Evolutionary conservation across 1,139 yeast species (phyloP), one percentile per base, ranked within the genome.

Genomic region (Kurtzmaniella quercitrusa): DNA sequence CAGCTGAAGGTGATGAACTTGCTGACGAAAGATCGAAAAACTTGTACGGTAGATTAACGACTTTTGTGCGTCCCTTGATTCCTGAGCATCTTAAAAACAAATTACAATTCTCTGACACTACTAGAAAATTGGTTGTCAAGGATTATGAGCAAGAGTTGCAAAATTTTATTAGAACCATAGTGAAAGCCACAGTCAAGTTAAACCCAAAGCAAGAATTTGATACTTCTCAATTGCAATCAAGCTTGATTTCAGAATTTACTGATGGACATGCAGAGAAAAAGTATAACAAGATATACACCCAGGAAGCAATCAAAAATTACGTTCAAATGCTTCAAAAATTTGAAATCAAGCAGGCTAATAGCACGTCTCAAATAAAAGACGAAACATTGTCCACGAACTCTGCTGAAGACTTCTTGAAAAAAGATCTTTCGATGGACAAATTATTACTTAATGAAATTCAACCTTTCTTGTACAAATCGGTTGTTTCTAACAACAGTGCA

Each of bases 181-280:
- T 52, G 5, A 41, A 23, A 22, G 42, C 44, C 12, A 39, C 43
- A 3, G 19, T 38, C 8, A 43, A 42, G 14, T 36, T 44, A 2
- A 41, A 42, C 18, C 39, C 44, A 2, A 36, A 22, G 18, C 41
- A 41, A 32, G 45, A 39, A 11, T 23, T 42, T 19, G 45, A 41
- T 28, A n/a, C 26, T 8, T 38, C 42, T 14, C 44, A 43, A 6
- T 17, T 51, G 16, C 48, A 41, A 22, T 33, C 43, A 6, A 33
- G 18, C 23, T 33, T 51, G 14, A 19, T 45, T 11, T 36, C 37
- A 5, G 54, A 49, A 36, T 39, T 51, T 38, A 40, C 48, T 9
- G 23, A 36, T n/a, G 55, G 55, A 5, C 33, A 41, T 8, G 47
- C 48, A 19, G 55, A 51, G 41, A 40, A 41, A 14, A 51, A 49